A percentile compares a stretch with the other conserved stretches of the same genome.
Evolutionary conservation across 192 early-diverging fungal genomes (phyloP).

Genomic region (Linnemannia elongata): DNA sequence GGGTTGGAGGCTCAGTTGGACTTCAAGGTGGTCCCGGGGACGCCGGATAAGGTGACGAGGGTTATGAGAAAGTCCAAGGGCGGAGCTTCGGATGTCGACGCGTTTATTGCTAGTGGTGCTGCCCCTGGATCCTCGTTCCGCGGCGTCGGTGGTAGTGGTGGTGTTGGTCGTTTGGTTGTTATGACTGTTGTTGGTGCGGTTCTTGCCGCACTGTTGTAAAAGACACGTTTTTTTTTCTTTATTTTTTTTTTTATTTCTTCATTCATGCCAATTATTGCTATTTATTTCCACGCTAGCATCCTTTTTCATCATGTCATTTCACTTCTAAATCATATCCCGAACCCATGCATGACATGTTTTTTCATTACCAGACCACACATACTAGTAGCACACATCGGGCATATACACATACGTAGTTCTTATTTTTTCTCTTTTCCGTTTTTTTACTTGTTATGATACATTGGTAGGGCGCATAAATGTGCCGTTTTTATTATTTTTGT

Average conservation of each 20-base stretch:
- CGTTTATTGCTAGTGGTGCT: neutral
- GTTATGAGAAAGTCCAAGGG: neutral
- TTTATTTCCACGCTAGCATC: neutral
- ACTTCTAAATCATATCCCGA: neutral
- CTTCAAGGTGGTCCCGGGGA: constrained; percentile 7
- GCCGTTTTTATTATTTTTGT: neutral
- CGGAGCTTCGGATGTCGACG: neutral
- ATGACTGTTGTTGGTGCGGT: neutral
- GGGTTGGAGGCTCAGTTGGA: neutral
- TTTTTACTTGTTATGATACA: neutral
- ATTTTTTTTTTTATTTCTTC: neutral
- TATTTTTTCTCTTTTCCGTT: neutral
- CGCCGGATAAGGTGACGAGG: constrained; percentile 11
- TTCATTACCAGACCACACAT: neutral
- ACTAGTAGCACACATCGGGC: neutral
- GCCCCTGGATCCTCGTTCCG: too few species aligned
- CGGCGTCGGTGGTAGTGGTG: neutral
- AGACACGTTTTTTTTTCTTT: neutral
- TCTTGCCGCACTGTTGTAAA: neutral
- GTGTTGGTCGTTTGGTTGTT: too few species aligned
- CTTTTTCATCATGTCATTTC: neutral
- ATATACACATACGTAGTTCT: too few species aligned
- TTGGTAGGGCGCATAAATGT: neutral
- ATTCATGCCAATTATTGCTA: neutral
- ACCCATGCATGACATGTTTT: neutral